Percentiles rank a stretch among this genome's conserved stretches.
phyloP scores from a whole-genome alignment of 768 basidiomycete genomes.

The Daedalea quercina region DNA sequence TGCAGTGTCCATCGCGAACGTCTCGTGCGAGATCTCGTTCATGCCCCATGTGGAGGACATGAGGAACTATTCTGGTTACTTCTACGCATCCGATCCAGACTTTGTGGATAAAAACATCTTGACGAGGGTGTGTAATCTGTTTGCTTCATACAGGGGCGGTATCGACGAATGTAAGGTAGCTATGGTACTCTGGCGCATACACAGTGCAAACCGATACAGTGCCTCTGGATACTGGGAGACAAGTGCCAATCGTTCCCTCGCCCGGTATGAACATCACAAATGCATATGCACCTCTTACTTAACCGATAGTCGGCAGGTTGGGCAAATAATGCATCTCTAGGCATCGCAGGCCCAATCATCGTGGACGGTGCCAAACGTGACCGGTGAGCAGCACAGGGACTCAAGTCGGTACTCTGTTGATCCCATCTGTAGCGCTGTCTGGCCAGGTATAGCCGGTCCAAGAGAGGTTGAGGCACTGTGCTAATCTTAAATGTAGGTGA shows the following conservation, averaged over 20 bases:
- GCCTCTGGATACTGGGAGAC: slow-evolving; percentile 41
- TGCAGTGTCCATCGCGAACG: slow-evolving; percentile 38
- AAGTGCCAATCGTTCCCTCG: slow-evolving; percentile 36
- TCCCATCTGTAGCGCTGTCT: slow-evolving; percentile 36
- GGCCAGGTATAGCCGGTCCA: slow-evolving; percentile 34
- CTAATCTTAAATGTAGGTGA: slow-evolving; percentile 31
- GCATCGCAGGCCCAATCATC: slow-evolving; percentile 53
- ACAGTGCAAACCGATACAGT: slow-evolving; percentile 55
- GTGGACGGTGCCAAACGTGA: slow-evolving; percentile 59
- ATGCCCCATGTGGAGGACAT: slow-evolving; percentile 46
- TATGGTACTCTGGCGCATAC: slow-evolving; percentile 58
- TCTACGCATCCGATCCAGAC: slow-evolving; percentile 37
- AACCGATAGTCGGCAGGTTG: slow-evolving; percentile 29
- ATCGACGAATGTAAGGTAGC: too few relatives aligned
- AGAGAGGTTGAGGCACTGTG: not conserved
- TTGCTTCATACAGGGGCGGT: too few relatives aligned
- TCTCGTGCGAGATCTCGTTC: slow-evolving; percentile 45
- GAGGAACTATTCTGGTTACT: slow-evolving; percentile 46
- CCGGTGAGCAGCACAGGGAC: slow-evolving; percentile 25
- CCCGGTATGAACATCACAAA: slow-evolving; percentile 23
- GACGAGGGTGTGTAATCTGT: slow-evolving; percentile 31
- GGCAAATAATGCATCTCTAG: slow-evolving; percentile 48
- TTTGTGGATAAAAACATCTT: slow-evolving; percentile 42
- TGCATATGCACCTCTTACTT: not conserved
- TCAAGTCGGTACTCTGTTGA: slow-evolving; percentile 3